Evolutionary conservation across 2,329 filamentous ascomycete species (phyloP).

Genomic region (Davidsoniella virescens): DNA sequence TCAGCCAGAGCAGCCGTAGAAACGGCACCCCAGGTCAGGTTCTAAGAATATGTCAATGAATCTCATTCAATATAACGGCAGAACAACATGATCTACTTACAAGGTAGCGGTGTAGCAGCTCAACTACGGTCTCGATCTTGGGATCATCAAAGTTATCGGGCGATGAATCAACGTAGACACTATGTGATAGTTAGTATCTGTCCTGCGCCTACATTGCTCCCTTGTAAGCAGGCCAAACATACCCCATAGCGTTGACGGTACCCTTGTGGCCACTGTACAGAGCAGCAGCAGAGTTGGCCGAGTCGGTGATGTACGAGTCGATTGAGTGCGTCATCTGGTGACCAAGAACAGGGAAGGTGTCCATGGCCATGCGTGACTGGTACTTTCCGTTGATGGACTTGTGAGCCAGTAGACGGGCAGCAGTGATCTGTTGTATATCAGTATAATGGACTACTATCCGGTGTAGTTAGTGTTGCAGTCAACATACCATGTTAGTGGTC

Average conservation of each 20-base stretch:
- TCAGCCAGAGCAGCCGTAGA: slow-evolving; percentile 71
- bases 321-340: slow-evolving; percentile 84
- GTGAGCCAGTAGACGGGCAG: slow-evolving; percentile 66
- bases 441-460: background rate
- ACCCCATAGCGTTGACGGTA: slow-evolving; percentile 58
- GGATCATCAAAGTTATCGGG: slow-evolving; percentile 62
- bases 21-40: slow-evolving; percentile 47
- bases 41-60: slow-evolving; percentile 17
- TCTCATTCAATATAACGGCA: background rate
- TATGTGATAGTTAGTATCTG: slow-evolving; percentile 13
- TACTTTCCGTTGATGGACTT: slow-evolving; percentile 75
- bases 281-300: slow-evolving; percentile 68
- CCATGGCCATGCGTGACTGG: slow-evolving; percentile 57
- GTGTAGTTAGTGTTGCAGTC: background rate
- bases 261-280: slow-evolving; percentile 74
- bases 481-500: slow-evolving; percentile 51
- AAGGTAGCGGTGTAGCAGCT: slow-evolving; percentile 56
- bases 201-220: background rate
- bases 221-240: background rate
- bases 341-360: slow-evolving; percentile 70
- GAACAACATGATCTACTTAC: slow-evolving; percentile 33
- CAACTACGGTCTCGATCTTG: slow-evolving; percentile 70
- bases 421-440: slow-evolving; percentile 36
- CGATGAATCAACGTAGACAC: slow-evolving; percentile 63
- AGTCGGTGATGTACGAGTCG: slow-evolving; percentile 74